phyloP scores from a whole-genome alignment of 441 rosid genomes.

The Gossypium aridum region DNA sequence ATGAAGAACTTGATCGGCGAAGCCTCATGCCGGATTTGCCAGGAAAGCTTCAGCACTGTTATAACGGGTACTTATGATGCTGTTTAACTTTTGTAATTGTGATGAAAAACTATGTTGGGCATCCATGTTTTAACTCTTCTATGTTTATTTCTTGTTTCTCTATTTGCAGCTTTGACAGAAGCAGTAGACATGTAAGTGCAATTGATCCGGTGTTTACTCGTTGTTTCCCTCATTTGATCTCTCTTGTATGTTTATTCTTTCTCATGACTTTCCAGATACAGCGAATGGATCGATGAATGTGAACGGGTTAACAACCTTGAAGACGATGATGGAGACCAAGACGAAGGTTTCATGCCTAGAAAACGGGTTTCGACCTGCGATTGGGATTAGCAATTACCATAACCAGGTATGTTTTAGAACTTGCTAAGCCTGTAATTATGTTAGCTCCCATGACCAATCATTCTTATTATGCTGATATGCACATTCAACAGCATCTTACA shows the following conservation, averaged over 20 bases:
- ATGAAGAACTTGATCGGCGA: slow-evolving; percentile 46
- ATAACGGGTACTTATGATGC: slow-evolving; percentile 34
- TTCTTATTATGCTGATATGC: background rate
- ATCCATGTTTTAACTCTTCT: background rate
- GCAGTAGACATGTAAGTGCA: slow-evolving; percentile 36
- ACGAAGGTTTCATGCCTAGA: background rate
- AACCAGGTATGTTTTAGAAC: background rate
- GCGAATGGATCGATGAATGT: slow-evolving; percentile 78
- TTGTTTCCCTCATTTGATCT: background rate
- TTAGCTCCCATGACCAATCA: background rate
- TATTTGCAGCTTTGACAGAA: slow-evolving; percentile 51
- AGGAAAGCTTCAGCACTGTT: slow-evolving; percentile 46
- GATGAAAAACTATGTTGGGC: background rate
- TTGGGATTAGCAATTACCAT: background rate
- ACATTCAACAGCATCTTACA: background rate
- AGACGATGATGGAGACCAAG: background rate
- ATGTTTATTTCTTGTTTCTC: slow-evolving; percentile 4
- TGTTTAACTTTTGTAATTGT: background rate
- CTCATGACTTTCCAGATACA: background rate
- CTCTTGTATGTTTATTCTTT: background rate
- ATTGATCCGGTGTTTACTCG: background rate
- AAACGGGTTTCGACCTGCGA: background rate
- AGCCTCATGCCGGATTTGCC: slow-evolving; percentile 51
- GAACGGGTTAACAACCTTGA: slow-evolving; percentile 18
- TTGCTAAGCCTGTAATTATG: slow-evolving; percentile 7